Conservation (phyloP, 78 protist species). For the Creolimax fragrantissima region DNA sequence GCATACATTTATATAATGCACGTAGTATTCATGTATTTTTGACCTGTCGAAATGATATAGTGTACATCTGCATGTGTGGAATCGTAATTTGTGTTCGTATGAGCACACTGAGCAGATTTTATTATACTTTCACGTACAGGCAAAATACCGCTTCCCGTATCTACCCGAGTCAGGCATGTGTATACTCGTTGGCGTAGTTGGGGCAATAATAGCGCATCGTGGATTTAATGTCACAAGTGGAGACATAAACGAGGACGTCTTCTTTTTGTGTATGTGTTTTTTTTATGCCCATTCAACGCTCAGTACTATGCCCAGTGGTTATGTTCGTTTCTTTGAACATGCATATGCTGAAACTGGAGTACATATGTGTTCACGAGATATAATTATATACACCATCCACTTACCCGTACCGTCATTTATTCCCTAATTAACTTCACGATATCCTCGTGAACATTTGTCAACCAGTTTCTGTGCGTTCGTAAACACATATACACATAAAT, state of each 20-base stretch:
- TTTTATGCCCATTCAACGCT: background rate
- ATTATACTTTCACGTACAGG: background rate
- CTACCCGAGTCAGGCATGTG: background rate
- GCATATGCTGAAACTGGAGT: background rate
- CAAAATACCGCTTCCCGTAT: background rate
- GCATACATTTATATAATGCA: background rate
- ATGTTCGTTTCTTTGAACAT: background rate
- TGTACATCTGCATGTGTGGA: no score
- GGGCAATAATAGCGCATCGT: background rate
- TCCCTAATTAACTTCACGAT: no score
- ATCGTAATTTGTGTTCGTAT: background rate
- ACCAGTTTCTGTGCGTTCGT: background rate
- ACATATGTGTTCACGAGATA: background rate
- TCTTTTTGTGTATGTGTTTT: background rate
- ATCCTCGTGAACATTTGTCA: no score
- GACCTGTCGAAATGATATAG: no score
- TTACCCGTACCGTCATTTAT: background rate
- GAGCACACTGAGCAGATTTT: background rate
- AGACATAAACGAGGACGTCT: background rate
- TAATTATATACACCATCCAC: background rate
- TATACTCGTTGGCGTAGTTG: background rate
- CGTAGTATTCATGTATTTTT: no score
- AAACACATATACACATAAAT: background rate
- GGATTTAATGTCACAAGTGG: background rate
- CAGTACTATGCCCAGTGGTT: background rate